Base-by-base conservation (phyloP, 208 protist species). In the Crithidia mellificae region DNA sequence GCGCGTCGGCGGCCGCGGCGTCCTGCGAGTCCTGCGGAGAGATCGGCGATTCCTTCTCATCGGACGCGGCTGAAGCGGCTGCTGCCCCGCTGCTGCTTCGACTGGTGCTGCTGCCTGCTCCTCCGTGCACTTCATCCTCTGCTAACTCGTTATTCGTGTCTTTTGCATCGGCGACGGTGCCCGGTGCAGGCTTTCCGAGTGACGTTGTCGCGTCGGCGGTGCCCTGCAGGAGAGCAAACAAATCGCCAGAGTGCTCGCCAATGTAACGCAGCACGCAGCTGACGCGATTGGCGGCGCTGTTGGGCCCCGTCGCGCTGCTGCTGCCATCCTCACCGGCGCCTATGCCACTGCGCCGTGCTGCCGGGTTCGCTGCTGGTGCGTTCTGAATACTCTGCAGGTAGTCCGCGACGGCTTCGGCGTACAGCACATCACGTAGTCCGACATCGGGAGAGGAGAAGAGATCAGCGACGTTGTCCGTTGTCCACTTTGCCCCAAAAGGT, bases 361-460 rank as follows among this genome's bases (percentile, higher is more conserved):
- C 9, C 17, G 25, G 53, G 15, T 43, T 32, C 0, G 44, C 19
- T 4, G 44, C 34, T 17, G 46, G 34, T 14, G 43, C 19, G 11
- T 49, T 53, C 39, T 75, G 62, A 14, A 69, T 56, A 30, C 62
- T 75, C 38, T 75, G 69, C 20, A 75, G 54, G 30, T 75, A 68
- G 27, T 75, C 62, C 1, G 56, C 38, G 9, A 68, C 44, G 0
- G 54, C 25, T 24, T 68, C 69, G 1, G 53, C 49, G 52, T 63
- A 64, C 24, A 75, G 29, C 36, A 75, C 69, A 5, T 64, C 53
- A 0, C 27, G n/a, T 8, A 75, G 46, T 15, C 44, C 62, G 2
- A 49, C 34, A 2, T 57, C n/a, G 0, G 51, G n/a, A 5, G 54
- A 56, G 17, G 44, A 44, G 38, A 75, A 49, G 6, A 75, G 54